phyloP scores from a whole-genome alignment of 2,329 filamentous ascomycete genomes.

The Pseudogymnoascus sp. region DNA sequence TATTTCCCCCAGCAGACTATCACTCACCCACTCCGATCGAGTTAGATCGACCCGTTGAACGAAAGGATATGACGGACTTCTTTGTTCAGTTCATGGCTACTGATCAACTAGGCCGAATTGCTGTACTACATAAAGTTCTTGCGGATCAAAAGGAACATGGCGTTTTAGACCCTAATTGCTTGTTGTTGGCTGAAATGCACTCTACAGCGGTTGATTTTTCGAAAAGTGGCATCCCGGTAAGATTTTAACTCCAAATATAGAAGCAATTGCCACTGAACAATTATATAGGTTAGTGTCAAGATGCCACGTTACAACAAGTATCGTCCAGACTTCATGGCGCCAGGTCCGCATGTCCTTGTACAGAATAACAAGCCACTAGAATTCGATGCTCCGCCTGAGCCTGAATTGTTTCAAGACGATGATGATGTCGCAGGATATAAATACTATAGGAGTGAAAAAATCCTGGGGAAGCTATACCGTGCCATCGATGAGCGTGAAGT shows the following conservation, averaged over 20 bases:
- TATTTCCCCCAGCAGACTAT: constrained; percentile 62
- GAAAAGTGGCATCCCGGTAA: constrained; percentile 60
- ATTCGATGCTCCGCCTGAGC: constrained; percentile 14
- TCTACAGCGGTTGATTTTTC: constrained; percentile 70
- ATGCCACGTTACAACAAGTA: constrained; percentile 23
- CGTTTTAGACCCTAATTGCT: constrained; percentile 45
- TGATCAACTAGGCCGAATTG: constrained; percentile 59
- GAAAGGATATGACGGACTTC: constrained; percentile 67
- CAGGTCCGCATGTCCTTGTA: constrained; percentile 37
- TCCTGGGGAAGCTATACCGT: constrained; percentile 64
- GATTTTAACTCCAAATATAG: background rate
- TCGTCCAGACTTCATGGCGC: constrained; percentile 48
- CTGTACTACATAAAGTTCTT: constrained; percentile 55
- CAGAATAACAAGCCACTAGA: constrained; percentile 29
- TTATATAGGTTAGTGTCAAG: background rate
- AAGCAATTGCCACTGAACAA: background rate
- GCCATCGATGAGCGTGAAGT: constrained; percentile 66
- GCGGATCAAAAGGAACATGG: constrained; percentile 51
- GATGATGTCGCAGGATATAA: constrained; percentile 26
- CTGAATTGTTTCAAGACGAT: background rate
- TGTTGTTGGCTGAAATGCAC: constrained; percentile 52
- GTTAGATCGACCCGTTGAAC: constrained; percentile 52
- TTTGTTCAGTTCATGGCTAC: constrained; percentile 72
- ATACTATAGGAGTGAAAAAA: constrained; percentile 62
- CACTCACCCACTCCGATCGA: constrained; percentile 47